A percentile compares a stretch with the other conserved stretches of the same genome.
Evolutionary conservation across 2,329 filamentous ascomycete genomes (phyloP).

Genomic region (Epichloe gansuensis): DNA sequence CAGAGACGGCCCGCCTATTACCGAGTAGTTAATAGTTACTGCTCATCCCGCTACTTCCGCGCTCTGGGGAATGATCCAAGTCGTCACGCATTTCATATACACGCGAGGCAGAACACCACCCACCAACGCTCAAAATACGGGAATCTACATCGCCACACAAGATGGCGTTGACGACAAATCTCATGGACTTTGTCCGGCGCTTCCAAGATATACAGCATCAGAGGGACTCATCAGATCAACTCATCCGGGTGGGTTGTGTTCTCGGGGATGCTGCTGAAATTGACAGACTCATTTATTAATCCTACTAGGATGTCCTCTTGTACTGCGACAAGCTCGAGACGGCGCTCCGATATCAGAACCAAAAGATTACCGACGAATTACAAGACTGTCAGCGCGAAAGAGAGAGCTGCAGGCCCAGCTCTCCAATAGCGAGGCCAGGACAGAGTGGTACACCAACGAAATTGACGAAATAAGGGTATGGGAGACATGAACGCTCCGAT

Average conservation of each 20-base stretch:
- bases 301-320: slow-evolving; percentile 18
- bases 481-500: not conserved
- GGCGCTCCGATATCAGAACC: slow-evolving; percentile 31
- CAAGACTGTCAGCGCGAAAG: slow-evolving; percentile 35
- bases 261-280: not conserved
- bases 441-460: slow-evolving; percentile 24
- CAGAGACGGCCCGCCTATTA: no score
- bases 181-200: slow-evolving; percentile 35
- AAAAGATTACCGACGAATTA: slow-evolving; percentile 27
- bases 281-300: not conserved
- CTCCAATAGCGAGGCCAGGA: slow-evolving; percentile 24
- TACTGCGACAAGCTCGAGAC: slow-evolving; percentile 31
- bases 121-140: not conserved
- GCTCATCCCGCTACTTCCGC: no score
- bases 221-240: slow-evolving; percentile 27
- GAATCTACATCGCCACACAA: not conserved
- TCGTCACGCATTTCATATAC: not conserved
- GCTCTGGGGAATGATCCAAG: no score
- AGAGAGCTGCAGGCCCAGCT: slow-evolving; percentile 38
- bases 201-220: slow-evolving; percentile 32
- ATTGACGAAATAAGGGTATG: slow-evolving; percentile 35
- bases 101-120: not conserved
- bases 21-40: no score
- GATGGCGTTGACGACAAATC: slow-evolving; percentile 16
- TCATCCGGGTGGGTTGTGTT: slow-evolving; percentile 31